Base-by-base conservation (phyloP, 345 rosid genomes). In the Boechera divaricarpa region DNA sequence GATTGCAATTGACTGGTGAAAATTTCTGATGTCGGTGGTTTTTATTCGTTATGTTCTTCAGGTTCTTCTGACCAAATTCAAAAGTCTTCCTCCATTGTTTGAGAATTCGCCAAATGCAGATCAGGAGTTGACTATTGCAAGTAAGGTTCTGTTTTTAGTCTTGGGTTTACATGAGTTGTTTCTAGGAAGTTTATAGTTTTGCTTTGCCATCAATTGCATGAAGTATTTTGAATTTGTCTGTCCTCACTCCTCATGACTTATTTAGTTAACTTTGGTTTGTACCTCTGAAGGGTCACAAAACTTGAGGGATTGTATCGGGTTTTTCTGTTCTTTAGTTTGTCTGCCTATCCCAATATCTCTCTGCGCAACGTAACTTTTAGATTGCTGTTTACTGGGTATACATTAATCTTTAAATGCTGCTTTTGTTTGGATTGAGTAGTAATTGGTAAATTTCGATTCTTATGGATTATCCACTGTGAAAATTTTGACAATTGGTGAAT, bases 21-120 rank as follows among this genome's bases (percentile, higher is more conserved):
- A 55, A 3, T 15, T 35, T 75, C 60, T 67, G 56, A 62, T 61
- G 36, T 32, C 11, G 4, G 3, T 52, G 60, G 7, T 9, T 13
- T 10, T 36, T 42, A 0, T 44, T 39, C 7, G 74, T 33, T 41
- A 47, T 73, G n/a, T 7, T 75, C n/a, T 80, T 57, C 80, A 92
- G 98, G 99, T 92, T 60, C 69, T 85, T 85, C 82, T 95, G 55
- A 95, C 96, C 0, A 89, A 82, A 28, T 92, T 89, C 80, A 81
- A 70, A 28, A 91, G 98, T 80, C 87, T 95, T 63, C 98, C 99
- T 8, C 98, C 99, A 2, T 82, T 95, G 86, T 92, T 92, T 57
- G 91, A 92, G 78, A 75, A 63, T 32, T 88, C 97, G 0, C 90
- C 94, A n/a, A 82, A 85, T 45, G 87, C 96, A 10, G 71, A 79